Base-by-base conservation (phyloP, 805 yeast genomes). In the Metschnikowia rubicola region DNA sequence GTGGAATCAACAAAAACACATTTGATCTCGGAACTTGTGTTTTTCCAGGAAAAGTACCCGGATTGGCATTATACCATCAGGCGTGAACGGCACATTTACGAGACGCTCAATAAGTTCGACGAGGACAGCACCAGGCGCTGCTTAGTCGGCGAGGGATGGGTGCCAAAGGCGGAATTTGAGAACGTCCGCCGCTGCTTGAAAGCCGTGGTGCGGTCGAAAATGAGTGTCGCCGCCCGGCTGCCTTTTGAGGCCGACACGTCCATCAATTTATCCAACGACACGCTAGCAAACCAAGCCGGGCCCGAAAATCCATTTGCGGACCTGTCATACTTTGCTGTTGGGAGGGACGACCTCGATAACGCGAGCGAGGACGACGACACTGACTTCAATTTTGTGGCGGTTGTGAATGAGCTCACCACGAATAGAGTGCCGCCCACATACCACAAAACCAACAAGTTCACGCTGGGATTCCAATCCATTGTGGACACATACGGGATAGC, bases 401-500 rank as follows among this genome's bases (percentile, higher is more conserved):
- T 81, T 32, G 68, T 81, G 21, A 84, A 84, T 61, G 80, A 81
- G 19, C 64, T 87, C 45, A 68, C 76, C 41, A 86, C 92, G 0
- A 80, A 79, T 47, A 78, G 79, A 60, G 78, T 80, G 5, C 90
- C 89, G 11, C 89, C 87, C 39, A 84, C 90, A 2, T 84, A 68
- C 68, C 88, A 84, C 60, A 79, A 78, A 51, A 77, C 84, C 10
- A 85, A 84, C 65, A 84, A 83, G 62, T 80, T 85, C 56, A 84
- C 90, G 3, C 70, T 63, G 9, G 88, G 85, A 1, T 84, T 80
- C 69, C 91, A 85, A 64, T 71, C 74, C 54, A 84, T 85, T 54
- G 79, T 81, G 57, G 90, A 84, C 63, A 86, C 88, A n/a, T 85
- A 84, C 57, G 90, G 90, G 58, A 76, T 83, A 46, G 88, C 89